Percentiles rank a stretch among this genome's conserved stretches.
These are phyloP conservation scores for Plectosphaerella plurivora DNA, from an alignment of 2,329 filamentous ascomycete genomes.

Conservation along the genomic window DNA sequence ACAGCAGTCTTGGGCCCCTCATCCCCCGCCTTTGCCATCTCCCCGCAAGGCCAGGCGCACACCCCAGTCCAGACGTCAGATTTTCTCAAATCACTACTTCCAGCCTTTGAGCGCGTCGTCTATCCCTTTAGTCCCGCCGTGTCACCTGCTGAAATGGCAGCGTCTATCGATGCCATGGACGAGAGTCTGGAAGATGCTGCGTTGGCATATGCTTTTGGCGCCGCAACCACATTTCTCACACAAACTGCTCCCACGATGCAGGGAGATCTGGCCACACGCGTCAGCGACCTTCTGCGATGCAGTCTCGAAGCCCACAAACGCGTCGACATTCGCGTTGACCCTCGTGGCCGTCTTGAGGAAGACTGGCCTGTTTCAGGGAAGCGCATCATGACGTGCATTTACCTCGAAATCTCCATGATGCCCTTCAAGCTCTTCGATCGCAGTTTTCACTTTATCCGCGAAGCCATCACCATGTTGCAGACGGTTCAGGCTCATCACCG, in stretches of 20 bases:
- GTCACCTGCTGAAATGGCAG: constrained; percentile 22
- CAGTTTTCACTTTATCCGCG: constrained; percentile 45
- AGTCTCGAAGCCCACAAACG: constrained; percentile 19
- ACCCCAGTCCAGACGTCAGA: constrained; percentile 12
- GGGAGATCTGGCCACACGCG: constrained; percentile 21
- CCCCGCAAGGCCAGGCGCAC: not conserved
- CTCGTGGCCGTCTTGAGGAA: constrained; percentile 28
- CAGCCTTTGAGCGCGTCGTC: constrained; percentile 27
- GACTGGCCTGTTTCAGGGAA: constrained; percentile 36
- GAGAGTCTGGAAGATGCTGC: constrained; percentile 25
- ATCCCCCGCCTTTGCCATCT: not conserved
- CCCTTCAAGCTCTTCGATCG: constrained; percentile 40
- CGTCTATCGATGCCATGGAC: constrained; percentile 26
- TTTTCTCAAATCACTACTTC: constrained; percentile 27
- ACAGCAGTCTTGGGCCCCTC: not conserved
- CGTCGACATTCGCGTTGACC: constrained; percentile 23
- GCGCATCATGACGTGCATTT: constrained; percentile 45
- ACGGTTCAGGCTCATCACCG: constrained; percentile 37
- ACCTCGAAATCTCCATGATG: constrained; percentile 48
- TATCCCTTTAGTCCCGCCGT: constrained; percentile 32
- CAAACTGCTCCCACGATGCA: constrained; percentile 22
- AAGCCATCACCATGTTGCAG: constrained; percentile 41
- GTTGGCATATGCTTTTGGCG: constrained; percentile 28
- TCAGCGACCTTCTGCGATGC: constrained; percentile 17
- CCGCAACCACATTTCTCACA: constrained; percentile 30